phyloP scores from a whole-genome alignment of 345 rosid genomes.

The Kandelia obovata region DNA sequence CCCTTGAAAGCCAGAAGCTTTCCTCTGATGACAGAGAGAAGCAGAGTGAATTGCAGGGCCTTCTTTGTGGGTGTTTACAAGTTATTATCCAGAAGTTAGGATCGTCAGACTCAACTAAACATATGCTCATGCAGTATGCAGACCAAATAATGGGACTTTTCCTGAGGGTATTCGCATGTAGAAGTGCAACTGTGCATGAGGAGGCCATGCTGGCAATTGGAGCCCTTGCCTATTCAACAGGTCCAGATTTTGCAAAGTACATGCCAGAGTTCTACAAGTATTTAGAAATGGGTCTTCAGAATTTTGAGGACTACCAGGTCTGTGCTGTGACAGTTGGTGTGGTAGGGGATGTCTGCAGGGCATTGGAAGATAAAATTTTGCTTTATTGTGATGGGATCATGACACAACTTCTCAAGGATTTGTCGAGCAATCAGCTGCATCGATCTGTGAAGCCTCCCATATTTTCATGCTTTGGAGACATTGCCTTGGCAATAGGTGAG shows the following conservation, averaged over 20 bases:
- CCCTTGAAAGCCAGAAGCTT: neutral
- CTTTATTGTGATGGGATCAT: slow-evolving; percentile 11
- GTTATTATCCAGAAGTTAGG: slow-evolving; percentile 2
- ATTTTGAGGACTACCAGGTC: slow-evolving; percentile 6
- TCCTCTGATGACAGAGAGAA: neutral
- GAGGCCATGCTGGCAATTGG: slow-evolving; percentile 2
- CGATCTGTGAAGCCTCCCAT: slow-evolving; percentile 8
- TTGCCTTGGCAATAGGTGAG: slow-evolving; percentile 8
- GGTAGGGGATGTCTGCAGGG: slow-evolving; percentile 4
- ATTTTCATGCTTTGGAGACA: slow-evolving; percentile 9
- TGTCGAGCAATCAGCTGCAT: neutral
- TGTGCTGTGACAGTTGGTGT: slow-evolving; percentile 7
- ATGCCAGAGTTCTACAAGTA: slow-evolving; percentile 5
- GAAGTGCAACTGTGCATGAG: slow-evolving; percentile 1
- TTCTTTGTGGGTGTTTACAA: slow-evolving; percentile 4
- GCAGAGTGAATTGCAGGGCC: slow-evolving; percentile 6
- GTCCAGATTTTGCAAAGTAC: slow-evolving; percentile 4
- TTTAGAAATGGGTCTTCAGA: slow-evolving; percentile 6
- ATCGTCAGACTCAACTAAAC: neutral
- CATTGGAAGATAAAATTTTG: slow-evolving; percentile 4
- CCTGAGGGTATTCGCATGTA: neutral
- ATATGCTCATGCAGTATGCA: neutral
- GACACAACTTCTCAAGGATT: slow-evolving; percentile 5
- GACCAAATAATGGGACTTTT: slow-evolving; percentile 5
- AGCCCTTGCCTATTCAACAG: slow-evolving; percentile 2